Base-by-base conservation (phyloP, 2,329 filamentous ascomycete species). In the Proliferodiscus dingleyae region DNA sequence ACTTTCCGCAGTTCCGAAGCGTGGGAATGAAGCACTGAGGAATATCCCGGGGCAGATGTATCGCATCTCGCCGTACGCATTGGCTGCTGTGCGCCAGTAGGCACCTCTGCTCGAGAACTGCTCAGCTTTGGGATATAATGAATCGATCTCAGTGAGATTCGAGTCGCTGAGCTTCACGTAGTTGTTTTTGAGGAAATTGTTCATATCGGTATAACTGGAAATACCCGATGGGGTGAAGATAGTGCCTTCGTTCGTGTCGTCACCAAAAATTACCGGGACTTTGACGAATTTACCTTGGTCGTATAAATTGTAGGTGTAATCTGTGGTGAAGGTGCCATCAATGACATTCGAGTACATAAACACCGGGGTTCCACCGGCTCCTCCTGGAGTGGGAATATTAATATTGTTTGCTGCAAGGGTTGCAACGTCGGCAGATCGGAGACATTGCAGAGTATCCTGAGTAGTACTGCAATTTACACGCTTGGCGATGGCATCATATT, bases 241-340 rank as follows among this genome's bases (percentile, higher is more conserved):
- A 0, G 81, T 83, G 28, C 83, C 83, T 63, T 82, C 83, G 61
- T 87, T 80, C 3, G 77, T 80, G 61, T 76, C 76, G 52, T 78
- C 73, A 41, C 78, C 72, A 33, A 70, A 72, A 15, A 82, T 71
- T 0, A 72, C 64, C 0, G 80, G 79, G 0, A 82, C 69, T 21
- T 68, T 68, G 49, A 79, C 61, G 60, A 79, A 77, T 5, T 68
- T 70, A 0, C 75, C 77, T 13, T 71, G 38, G 2, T 61, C 57
- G 41, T 75, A 78, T 1, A 69, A 56, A 1, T 61, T 66, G 50
- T 80, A 79, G 0, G 76, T 71, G 13, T 70, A 65, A 46, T 77
- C 72, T 0, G 58, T 62, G 3, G 80, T 64, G 11, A 81, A 61
- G n/a, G 71, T 68, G 2, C 70, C 68, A 51, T 83, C 80, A 2